phyloP scores from a whole-genome alignment of 371 early-diverging fungal genomes.

The Smittium culicis region DNA sequence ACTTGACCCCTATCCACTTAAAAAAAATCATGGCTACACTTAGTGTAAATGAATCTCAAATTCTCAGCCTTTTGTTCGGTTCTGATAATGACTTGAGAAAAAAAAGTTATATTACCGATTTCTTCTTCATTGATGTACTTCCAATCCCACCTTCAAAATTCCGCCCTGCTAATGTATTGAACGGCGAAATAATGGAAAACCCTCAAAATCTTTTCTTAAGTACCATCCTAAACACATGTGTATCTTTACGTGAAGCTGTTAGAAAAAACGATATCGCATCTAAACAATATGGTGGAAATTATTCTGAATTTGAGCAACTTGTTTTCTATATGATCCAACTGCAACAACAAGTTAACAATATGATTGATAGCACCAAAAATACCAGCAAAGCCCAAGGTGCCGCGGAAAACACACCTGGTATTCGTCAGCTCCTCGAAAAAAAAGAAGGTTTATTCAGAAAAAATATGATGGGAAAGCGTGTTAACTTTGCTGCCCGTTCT shows the following conservation, averaged over 20 bases:
- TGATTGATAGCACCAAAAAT: conserved; percentile 85
- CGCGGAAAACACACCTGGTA: conserved; percentile 59
- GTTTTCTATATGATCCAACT: conserved; percentile 68
- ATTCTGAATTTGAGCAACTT: conserved; percentile 33
- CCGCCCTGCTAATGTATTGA: conserved; percentile 85
- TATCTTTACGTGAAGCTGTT: conserved; percentile 45
- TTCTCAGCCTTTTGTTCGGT: conserved; percentile 7
- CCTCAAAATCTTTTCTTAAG: conserved; percentile 82
- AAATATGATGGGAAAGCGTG: conserved; percentile 99
- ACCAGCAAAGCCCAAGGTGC: conserved; percentile 36
- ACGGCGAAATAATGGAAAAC: conserved; percentile 83
- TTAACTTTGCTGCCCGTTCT: conserved; percentile 98
- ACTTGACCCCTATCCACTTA: conserved; percentile 8
- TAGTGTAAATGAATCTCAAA: conserved; percentile 1
- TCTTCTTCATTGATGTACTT: conserved; percentile 93
- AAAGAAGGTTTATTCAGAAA: conserved; percentile 99
- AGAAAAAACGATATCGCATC: conserved; percentile 17
- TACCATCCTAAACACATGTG: conserved; percentile 69
- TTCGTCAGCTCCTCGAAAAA: conserved; percentile 97
- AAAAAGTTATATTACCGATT: conserved; percentile 43
- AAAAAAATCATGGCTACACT: conserved; percentile 5
- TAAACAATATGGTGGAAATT: conserved; percentile 3
- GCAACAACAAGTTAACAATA: conserved; percentile 78
- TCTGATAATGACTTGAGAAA: conserved; percentile 11
- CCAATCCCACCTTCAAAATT: conserved; percentile 92